Evolutionary conservation across 1,139 yeast species (phyloP).

Genomic region (Geotrichum bryndzae): DNA sequence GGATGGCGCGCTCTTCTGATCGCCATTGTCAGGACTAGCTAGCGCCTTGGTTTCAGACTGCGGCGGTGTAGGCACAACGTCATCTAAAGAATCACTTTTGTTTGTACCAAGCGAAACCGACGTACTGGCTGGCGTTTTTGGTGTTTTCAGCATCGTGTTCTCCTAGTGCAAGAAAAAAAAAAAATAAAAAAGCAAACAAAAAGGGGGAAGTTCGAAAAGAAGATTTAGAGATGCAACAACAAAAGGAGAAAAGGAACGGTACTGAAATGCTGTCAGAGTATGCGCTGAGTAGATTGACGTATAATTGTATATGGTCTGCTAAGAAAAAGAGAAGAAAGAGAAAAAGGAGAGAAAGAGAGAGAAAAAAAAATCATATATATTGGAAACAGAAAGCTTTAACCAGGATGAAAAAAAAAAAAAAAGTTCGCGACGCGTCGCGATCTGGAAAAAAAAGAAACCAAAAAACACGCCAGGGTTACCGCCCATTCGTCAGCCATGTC

Average conservation of each 20-base stretch:
- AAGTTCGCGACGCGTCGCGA: background rate
- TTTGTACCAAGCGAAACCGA: background rate
- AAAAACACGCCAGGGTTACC: background rate
- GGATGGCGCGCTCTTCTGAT: background rate
- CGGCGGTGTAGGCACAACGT: constrained; percentile 2
- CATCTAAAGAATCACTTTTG: background rate
- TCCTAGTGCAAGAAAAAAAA: background rate
- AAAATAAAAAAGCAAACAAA: background rate
- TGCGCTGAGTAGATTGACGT: background rate
- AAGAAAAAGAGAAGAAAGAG: background rate
- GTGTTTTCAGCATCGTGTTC: background rate
- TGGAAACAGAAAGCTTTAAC: background rate
- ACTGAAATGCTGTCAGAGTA: background rate
- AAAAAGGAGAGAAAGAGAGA: background rate
- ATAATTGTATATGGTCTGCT: background rate
- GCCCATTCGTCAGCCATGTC: background rate
- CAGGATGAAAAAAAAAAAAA: background rate
- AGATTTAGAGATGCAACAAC: background rate
- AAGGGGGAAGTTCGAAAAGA: background rate
- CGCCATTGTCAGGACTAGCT: background rate
- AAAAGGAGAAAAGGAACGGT: background rate
- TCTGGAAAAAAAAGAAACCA: background rate
- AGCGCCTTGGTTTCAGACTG: background rate
- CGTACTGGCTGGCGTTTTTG: constrained; percentile 5
- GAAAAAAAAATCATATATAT: background rate